Percentiles rank a stretch among this genome's conserved stretches.
Evolutionary conservation across 192 early-diverging fungal genomes (phyloP).

Genomic region (Backusella morwellensis): DNA sequence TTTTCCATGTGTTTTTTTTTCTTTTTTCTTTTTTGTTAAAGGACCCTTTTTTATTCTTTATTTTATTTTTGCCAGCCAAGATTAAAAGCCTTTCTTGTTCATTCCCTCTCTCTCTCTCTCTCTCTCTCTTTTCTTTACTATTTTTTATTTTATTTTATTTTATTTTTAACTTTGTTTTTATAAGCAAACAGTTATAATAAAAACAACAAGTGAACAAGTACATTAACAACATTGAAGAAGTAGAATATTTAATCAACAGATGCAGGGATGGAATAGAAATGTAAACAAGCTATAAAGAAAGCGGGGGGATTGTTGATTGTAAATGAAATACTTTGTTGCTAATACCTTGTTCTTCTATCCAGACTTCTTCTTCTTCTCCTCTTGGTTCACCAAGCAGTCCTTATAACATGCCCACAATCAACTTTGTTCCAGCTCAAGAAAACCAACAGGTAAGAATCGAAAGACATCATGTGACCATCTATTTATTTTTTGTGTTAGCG

Average conservation of each 20-base stretch:
- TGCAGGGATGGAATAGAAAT: conserved; percentile 33
- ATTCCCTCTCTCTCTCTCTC: neutral
- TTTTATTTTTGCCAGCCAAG: neutral
- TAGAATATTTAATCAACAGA: neutral
- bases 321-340: neutral
- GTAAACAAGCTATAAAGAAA: conserved; percentile 7
- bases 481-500: neutral
- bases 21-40: neutral
- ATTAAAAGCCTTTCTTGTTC: neutral
- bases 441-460: conserved; percentile 5
- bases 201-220: neutral
- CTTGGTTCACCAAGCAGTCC: neutral
- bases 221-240: neutral
- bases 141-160: neutral
- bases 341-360: neutral
- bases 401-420: neutral
- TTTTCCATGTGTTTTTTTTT: neutral
- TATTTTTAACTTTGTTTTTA: neutral
- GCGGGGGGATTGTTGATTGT: neutral
- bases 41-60: neutral
- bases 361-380: neutral
- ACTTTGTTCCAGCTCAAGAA: conserved; percentile 16
- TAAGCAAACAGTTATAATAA: neutral
- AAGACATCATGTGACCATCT: neutral
- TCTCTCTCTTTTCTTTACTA: neutral